Conservation (phyloP, 148 eudicot genomes). For the Arctostaphylos glauca region DNA sequence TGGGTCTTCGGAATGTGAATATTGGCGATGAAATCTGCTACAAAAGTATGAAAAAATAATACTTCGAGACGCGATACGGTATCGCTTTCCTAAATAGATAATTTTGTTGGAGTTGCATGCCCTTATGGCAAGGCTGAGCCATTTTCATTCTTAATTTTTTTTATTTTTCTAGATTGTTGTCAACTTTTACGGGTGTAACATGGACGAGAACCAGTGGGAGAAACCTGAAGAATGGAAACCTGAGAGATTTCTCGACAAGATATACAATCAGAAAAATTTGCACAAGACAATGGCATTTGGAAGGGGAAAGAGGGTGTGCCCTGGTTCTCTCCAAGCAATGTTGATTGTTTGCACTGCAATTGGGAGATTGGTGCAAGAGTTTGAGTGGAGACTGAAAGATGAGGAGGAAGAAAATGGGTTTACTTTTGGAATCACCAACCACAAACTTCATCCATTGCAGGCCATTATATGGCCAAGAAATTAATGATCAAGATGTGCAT, state of each 20-base stretch:
- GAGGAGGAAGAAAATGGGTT: conserved; percentile 68
- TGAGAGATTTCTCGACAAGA: conserved; percentile 58
- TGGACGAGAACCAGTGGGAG: conserved; percentile 74
- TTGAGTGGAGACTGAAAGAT: conserved; percentile 60
- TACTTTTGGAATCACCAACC: conserved; percentile 62
- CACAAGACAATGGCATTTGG: conserved; percentile 91
- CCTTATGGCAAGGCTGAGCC: background rate
- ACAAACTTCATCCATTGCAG: conserved; percentile 67
- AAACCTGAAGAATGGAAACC: conserved; percentile 79
- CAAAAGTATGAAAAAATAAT: no score
- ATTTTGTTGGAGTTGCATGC: no score
- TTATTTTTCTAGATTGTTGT: conserved; percentile 53
- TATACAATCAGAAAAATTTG: conserved; percentile 43
- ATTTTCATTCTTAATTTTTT: background rate
- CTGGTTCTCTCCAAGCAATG: conserved; percentile 80
- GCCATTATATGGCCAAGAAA: conserved; percentile 46
- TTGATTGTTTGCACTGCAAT: conserved; percentile 51
- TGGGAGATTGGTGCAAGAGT: conserved; percentile 76
- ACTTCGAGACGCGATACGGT: no score
- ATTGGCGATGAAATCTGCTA: no score
- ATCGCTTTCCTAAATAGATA: no score
- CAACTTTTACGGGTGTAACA: conserved; percentile 78
- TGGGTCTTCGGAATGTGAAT: no score
- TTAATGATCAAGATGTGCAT: background rate
- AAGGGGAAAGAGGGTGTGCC: conserved; percentile 79